Evolutionary conservation across 2,329 filamentous ascomycete genomes (phyloP).

Genomic region (Aspergillus fischeri): DNA sequence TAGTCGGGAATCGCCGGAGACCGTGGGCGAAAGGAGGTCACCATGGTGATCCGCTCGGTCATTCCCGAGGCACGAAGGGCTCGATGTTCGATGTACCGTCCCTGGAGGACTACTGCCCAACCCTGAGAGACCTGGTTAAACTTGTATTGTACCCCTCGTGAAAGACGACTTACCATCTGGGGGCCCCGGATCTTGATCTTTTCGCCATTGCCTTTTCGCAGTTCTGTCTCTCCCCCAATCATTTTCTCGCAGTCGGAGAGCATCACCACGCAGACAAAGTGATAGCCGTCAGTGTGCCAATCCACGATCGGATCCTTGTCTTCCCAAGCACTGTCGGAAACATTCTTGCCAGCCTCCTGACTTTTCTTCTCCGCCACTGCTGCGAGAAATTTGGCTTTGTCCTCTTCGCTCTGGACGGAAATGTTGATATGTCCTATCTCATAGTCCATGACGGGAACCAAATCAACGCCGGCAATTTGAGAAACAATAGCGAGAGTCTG

Average conservation of each 20-base stretch:
- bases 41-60: constrained; percentile 61
- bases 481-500: constrained; percentile 48
- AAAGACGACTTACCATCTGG: constrained; percentile 48
- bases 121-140: constrained; percentile 41
- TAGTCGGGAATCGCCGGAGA: constrained; percentile 55
- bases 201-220: constrained; percentile 52
- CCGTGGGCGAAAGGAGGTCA: constrained; percentile 62
- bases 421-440: constrained; percentile 57
- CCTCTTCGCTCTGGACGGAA: constrained; percentile 47
- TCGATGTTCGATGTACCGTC: constrained; percentile 63
- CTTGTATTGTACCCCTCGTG: background rate
- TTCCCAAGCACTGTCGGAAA: constrained; percentile 41
- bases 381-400: constrained; percentile 43
- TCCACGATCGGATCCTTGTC: constrained; percentile 55
- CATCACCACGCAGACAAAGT: constrained; percentile 68
- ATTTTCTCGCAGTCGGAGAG: constrained; percentile 60
- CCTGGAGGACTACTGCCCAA: constrained; percentile 62
- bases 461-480: constrained; percentile 52
- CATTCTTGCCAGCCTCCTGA: constrained; percentile 40
- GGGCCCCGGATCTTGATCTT: constrained; percentile 58
- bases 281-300: constrained; percentile 64
- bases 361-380: constrained; percentile 36
- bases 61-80: constrained; percentile 57
- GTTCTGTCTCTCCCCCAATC: constrained; percentile 61
- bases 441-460: constrained; percentile 52